Evolutionary conservation across 2,329 filamentous ascomycete species (phyloP).

Genomic region (Thelonectria rubi): DNA sequence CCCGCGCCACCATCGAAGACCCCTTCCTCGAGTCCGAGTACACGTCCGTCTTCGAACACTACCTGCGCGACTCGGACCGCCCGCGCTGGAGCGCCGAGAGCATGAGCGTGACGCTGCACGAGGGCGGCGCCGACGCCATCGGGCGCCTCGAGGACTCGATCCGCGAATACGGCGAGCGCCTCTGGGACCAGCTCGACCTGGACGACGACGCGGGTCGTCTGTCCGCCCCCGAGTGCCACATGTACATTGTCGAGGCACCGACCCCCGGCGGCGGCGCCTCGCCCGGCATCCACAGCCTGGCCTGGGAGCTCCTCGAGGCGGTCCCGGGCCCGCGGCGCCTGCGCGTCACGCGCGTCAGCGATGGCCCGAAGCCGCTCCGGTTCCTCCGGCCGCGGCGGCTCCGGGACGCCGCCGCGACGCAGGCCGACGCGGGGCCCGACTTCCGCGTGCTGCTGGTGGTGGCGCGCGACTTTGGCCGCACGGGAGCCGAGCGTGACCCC

Average conservation of each 20-base stretch:
- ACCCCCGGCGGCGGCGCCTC: conserved; percentile 2
- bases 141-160: conserved; percentile 10
- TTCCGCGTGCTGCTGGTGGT: conserved; percentile 21
- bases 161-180: background rate
- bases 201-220: background rate
- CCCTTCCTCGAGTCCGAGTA: conserved; percentile 20
- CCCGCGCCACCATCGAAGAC: conserved; percentile 10
- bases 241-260: conserved; percentile 16
- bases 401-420: conserved; percentile 6
- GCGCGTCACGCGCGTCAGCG: conserved; percentile 19
- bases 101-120: conserved; percentile 18
- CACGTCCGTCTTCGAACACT: conserved; percentile 19
- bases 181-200: conserved; percentile 5
- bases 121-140: background rate
- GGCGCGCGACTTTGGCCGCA: conserved; percentile 18
- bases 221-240: conserved; percentile 14
- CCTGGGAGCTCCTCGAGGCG: conserved; percentile 21
- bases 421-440: conserved; percentile 16
- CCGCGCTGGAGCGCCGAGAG: conserved; percentile 19
- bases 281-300: conserved; percentile 20
- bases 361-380: background rate
- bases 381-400: background rate
- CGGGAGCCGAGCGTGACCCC: conserved; percentile 15
- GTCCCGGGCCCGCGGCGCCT: conserved; percentile 12
- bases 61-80: conserved; percentile 24